Percentiles rank a stretch among this genome's conserved stretches.
phyloP scores from a whole-genome alignment of 1,284 basidiomycete genomes.

The Ceraceosorus bombacis region DNA sequence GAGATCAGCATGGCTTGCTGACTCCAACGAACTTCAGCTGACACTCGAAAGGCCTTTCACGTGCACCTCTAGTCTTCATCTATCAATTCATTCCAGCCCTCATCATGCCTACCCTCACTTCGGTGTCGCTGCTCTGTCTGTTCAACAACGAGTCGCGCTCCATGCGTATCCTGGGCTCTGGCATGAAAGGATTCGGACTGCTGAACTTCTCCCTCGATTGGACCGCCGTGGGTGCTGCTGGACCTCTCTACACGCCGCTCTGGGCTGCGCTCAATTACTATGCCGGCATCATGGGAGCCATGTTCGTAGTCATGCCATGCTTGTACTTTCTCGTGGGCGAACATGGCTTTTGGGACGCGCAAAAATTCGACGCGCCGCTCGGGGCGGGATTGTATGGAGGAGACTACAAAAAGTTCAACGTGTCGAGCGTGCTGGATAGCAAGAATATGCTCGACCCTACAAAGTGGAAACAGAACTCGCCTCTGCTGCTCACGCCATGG shows the following conservation, averaged over 20 bases:
- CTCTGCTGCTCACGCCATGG: constrained; percentile 53
- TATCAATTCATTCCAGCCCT: constrained; percentile 53
- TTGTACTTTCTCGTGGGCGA: constrained; percentile 41
- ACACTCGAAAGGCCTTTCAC: constrained; percentile 5
- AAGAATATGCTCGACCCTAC: constrained; percentile 51
- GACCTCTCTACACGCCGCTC: constrained; percentile 54
- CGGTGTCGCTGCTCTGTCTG: constrained; percentile 52
- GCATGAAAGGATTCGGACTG: constrained; percentile 53
- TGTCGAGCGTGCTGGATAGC: constrained; percentile 30
- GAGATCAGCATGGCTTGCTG: constrained; percentile 28
- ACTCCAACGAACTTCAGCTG: background rate
- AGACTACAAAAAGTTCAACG: constrained; percentile 36
- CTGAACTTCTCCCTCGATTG: constrained; percentile 54
- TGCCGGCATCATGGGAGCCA: constrained; percentile 51
- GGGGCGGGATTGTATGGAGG: constrained; percentile 49
- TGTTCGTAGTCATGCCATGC: constrained; percentile 53
- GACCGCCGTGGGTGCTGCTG: constrained; percentile 51
- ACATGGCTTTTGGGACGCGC: constrained; percentile 51
- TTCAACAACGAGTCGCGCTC: constrained; percentile 50
- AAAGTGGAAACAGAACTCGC: constrained; percentile 49
- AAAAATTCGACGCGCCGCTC: constrained; percentile 49
- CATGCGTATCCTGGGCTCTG: constrained; percentile 52
- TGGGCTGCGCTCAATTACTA: constrained; percentile 9
- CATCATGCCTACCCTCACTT: constrained; percentile 53
- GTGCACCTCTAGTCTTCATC: constrained; percentile 14